A percentile compares a stretch with the other conserved stretches of the same genome.
These are phyloP conservation scores for Sistotremastrum suecicum DNA, from an alignment of 768 basidiomycete genomes.

Conservation along the genomic window DNA sequence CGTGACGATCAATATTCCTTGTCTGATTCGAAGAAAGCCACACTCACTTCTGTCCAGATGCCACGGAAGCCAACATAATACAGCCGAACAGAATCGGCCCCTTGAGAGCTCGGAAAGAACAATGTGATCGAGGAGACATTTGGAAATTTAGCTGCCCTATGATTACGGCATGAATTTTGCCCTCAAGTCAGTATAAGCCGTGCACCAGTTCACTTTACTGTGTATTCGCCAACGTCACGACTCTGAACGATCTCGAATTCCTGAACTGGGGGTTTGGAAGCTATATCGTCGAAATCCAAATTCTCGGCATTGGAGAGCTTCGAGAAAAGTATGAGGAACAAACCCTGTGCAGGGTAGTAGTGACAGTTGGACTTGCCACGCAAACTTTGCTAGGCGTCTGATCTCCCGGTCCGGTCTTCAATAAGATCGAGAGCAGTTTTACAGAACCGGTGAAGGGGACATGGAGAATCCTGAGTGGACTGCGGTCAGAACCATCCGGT, in stretches of 20 bases:
- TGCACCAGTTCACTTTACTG: conserved; percentile 41
- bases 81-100: conserved; percentile 59
- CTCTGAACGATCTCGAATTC: conserved; percentile 57
- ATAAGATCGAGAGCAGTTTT: conserved; percentile 63
- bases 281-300: conserved; percentile 69
- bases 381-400: conserved; percentile 61
- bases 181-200: not conserved
- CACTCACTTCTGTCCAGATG: conserved; percentile 58
- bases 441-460: conserved; percentile 83
- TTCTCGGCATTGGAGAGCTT: conserved; percentile 69
- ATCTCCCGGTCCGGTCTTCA: conserved; percentile 73
- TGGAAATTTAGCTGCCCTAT: conserved; percentile 75
- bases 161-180: not conserved
- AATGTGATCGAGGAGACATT: conserved; percentile 71
- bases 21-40: not conserved
- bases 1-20: not conserved
- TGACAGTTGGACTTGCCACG: conserved; percentile 34
- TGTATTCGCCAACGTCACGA: conserved; percentile 73
- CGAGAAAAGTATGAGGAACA: not conserved
- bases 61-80: conserved; percentile 84
- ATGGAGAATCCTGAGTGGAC: conserved; percentile 50
- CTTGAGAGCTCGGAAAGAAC: conserved; percentile 69
- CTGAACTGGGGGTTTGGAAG: conserved; percentile 49
- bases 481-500: not conserved
- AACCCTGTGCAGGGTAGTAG: not conserved